phyloP scores from a whole-genome alignment of 805 yeast species.

The Candida orba region DNA sequence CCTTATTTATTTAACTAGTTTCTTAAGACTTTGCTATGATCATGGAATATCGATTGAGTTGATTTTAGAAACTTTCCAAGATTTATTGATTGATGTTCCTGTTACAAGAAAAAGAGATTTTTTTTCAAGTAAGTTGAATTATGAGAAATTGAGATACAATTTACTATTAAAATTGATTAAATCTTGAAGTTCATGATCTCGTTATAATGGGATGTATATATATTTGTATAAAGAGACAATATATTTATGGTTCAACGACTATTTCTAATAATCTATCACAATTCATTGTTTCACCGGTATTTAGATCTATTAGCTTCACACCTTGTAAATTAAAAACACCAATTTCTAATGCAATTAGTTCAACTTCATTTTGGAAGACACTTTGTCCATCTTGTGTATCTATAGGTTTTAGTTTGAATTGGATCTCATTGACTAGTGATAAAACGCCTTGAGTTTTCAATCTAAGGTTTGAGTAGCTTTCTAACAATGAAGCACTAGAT shows the following conservation, averaged over 20 bases:
- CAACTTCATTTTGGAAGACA: constrained; percentile 57
- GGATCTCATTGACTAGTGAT: constrained; percentile 56
- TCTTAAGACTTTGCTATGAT: constrained; percentile 28
- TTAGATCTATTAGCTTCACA: constrained; percentile 54
- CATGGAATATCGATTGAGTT: constrained; percentile 15
- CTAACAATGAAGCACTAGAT: constrained; percentile 22
- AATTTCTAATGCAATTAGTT: constrained; percentile 51
- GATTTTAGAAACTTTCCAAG: constrained; percentile 24
- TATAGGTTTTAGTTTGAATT: constrained; percentile 47
- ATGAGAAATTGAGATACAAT: constrained; percentile 26
- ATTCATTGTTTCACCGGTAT: constrained; percentile 60
- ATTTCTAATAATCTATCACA: constrained; percentile 68
- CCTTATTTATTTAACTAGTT: constrained; percentile 32
- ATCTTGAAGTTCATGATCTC: constrained; percentile 3
- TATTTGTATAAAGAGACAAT: not conserved
- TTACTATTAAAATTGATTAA: constrained; percentile 23
- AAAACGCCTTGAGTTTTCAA: constrained; percentile 49
- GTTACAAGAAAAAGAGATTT: constrained; percentile 23
- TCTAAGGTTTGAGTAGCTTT: constrained; percentile 31
- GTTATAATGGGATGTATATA: no score
- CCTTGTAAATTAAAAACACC: constrained; percentile 64
- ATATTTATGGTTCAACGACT: constrained; percentile 29
- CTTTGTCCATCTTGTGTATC: constrained; percentile 27
- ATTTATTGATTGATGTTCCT: constrained; percentile 26
- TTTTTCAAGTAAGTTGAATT: constrained; percentile 18